These are phyloP conservation scores for Neophaeococcomyces mojaviensis DNA, from an alignment of 2,329 filamentous ascomycete genomes.

Conservation along the genomic window DNA sequence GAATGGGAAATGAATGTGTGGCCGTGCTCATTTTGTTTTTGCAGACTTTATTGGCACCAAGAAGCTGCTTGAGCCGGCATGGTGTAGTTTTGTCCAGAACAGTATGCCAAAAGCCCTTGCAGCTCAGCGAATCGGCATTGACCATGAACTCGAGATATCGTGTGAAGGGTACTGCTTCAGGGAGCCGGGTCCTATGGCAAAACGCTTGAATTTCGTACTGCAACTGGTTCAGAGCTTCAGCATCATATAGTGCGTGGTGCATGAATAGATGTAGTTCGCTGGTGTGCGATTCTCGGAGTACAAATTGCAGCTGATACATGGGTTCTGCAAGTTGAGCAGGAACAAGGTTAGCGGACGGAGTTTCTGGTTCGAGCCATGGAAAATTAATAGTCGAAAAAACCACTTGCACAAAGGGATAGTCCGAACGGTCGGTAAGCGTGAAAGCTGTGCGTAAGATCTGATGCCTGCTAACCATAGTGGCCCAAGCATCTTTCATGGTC, in stretches of 20 bases:
- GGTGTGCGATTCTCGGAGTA: background rate
- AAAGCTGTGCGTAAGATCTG: constrained; percentile 74
- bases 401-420: constrained; percentile 64
- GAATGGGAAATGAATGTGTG: background rate
- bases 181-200: constrained; percentile 43
- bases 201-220: constrained; percentile 61
- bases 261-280: constrained; percentile 39
- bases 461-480: constrained; percentile 56
- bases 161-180: constrained; percentile 49
- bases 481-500: constrained; percentile 55
- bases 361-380: constrained; percentile 31
- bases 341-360: background rate
- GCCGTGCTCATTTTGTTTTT: background rate
- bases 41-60: background rate
- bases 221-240: constrained; percentile 63
- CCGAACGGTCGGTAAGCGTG: constrained; percentile 52
- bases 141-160: constrained; percentile 57
- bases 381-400: constrained; percentile 47
- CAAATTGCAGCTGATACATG: constrained; percentile 15
- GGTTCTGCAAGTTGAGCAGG: constrained; percentile 12
- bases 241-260: constrained; percentile 85
- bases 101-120: constrained; percentile 59
- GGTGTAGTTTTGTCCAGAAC: constrained; percentile 33
- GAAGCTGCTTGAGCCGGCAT: constrained; percentile 12
- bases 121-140: constrained; percentile 38